These are phyloP conservation scores for Beauveria caledonica DNA, from an alignment of 2,329 filamentous ascomycete species.

Conservation along the genomic window DNA sequence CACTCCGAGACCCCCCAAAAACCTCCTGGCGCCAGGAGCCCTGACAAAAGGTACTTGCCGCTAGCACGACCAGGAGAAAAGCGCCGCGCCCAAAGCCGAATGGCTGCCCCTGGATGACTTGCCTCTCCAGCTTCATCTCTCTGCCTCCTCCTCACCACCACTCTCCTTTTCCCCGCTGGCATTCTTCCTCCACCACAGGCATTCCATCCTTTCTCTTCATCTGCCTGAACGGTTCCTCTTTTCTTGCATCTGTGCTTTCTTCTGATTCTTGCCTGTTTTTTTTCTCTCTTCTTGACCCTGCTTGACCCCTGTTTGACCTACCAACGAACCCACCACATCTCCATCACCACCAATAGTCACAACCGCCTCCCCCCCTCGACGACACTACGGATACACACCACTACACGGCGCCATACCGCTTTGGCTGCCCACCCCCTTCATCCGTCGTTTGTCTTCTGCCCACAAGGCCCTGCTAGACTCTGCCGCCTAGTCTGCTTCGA, in stretches of 20 bases:
- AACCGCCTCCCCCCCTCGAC: background rate
- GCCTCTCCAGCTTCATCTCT: conserved; percentile 3
- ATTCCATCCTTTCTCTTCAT: conserved; percentile 3
- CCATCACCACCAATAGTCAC: conserved; percentile 9
- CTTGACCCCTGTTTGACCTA: conserved; percentile 3
- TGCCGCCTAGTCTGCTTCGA: conserved; percentile 4
- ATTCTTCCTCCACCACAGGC: background rate
- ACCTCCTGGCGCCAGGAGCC: background rate
- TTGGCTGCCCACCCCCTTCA: conserved; percentile 2
- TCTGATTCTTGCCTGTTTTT: background rate
- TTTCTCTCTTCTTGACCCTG: background rate
- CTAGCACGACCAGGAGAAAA: background rate
- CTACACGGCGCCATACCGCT: background rate
- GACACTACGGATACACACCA: conserved; percentile 7
- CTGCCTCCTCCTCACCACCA: background rate
- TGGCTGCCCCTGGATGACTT: conserved; percentile 4
- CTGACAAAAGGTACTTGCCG: background rate
- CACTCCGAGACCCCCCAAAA: background rate
- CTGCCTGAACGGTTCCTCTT: background rate
- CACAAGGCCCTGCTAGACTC: conserved; percentile 3
- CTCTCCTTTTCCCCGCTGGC: background rate
- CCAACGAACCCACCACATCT: conserved; percentile 1
- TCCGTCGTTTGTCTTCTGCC: background rate
- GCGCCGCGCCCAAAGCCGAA: background rate
- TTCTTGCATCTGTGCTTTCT: background rate